Base-by-base conservation (phyloP, 2,329 filamentous ascomycete genomes). In the Periconia sp. region DNA sequence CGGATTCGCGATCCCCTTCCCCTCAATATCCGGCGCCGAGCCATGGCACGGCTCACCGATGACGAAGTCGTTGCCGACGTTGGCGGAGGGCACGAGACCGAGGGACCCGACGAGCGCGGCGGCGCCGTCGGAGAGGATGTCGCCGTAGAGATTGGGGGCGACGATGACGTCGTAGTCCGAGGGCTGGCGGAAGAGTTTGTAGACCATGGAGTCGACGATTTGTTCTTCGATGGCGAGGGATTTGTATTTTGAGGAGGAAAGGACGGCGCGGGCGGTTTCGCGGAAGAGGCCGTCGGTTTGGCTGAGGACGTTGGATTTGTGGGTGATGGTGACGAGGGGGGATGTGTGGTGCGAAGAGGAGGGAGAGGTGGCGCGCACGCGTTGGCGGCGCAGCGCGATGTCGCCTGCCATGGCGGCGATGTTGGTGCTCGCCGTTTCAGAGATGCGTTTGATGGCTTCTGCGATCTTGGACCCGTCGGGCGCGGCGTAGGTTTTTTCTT, bases 1-100 rank as follows among this genome's bases (percentile, higher is more conserved):
- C 20, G 94, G 94, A 79, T 99, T 99, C 63, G 94, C 92, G 70
- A 99, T 93, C 61, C 88, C 86, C 81, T 89, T 82, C 63, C 94
- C 94, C 84, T 92, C 87, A 61, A 99, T 99, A 72, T 99, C 94
- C 6, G 94, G 94, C 30, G 94, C 94, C 67, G 88, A 92, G 45
- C 94, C 94, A 76, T 99, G 94, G 81, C 94, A 97, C 50, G 94
- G 94, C 85, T 99, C 94, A 61, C 94, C 94, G 68, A 99, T 97
- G 63, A 91, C 94, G 72, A 97, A 97, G 42, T 84, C 84, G 74
- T 96, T 90, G 61, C 94, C 92, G 11, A 99, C 94, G 73, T 99
- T 99, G 63, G 94, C 94, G 64, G 87, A 91, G 44, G 94, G 94
- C 1, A 99, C 94, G 40, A 99, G 86, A 61, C 94, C 94, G 37